phyloP scores from a whole-genome alignment of 306 rosid species.

The Ceratonia siliqua region DNA sequence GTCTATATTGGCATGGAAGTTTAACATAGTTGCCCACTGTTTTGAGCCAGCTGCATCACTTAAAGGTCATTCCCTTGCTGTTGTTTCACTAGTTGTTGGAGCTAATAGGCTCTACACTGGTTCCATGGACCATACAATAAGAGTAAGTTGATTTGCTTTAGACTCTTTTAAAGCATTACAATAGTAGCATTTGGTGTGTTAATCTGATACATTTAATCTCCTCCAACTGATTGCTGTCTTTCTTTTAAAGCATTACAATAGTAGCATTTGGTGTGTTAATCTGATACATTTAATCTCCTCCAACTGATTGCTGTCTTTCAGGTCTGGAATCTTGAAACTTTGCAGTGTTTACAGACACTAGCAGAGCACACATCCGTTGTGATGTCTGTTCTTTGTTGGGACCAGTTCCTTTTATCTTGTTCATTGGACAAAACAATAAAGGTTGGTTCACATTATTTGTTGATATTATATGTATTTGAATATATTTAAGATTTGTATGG shows the following conservation, averaged over 20 bases:
- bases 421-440: conserved; percentile 85
- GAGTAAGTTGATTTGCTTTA: conserved; percentile 49
- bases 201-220: background rate
- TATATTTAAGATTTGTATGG: background rate
- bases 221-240: conserved; percentile 35
- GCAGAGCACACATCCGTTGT: conserved; percentile 87
- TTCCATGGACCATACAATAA: conserved; percentile 88
- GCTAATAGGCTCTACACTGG: conserved; percentile 94
- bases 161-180: background rate
- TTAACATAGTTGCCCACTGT: conserved; percentile 63
- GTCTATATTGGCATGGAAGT: conserved; percentile 87
- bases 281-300: background rate
- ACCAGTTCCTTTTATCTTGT: conserved; percentile 86
- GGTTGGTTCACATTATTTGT: conserved; percentile 46
- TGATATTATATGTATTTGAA: background rate
- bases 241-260: conserved; percentile 12
- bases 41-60: conserved; percentile 95
- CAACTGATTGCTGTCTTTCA: conserved; percentile 43
- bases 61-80: conserved; percentile 72
- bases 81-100: conserved; percentile 93
- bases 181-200: conserved; percentile 11
- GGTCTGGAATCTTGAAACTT: conserved; percentile 92
- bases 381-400: conserved; percentile 98
- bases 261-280: conserved; percentile 22
- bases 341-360: conserved; percentile 89